phyloP scores from a whole-genome alignment of 352 stramenopile genomes.

The Globisporangium ultimum region DNA sequence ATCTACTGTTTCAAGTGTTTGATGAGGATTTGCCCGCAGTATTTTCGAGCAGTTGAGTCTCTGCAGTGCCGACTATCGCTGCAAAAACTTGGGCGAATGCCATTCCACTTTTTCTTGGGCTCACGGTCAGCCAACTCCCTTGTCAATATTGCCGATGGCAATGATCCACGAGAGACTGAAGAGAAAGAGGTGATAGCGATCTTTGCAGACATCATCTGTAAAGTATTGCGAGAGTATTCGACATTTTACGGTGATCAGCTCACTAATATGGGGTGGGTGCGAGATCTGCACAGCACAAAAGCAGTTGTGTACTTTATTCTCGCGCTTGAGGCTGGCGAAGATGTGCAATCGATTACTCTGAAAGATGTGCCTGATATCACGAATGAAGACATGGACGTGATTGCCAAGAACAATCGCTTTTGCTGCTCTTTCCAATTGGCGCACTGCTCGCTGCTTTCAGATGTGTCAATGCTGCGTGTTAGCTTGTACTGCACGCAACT shows the following conservation, averaged over 20 bases:
- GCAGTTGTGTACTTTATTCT: conserved; percentile 68
- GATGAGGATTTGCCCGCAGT: conserved; percentile 41
- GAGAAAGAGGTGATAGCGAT: conserved; percentile 34
- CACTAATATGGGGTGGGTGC: conserved; percentile 65
- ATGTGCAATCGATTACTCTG: conserved; percentile 49
- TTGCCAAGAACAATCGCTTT: conserved; percentile 55
- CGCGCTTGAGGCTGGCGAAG: conserved; percentile 45
- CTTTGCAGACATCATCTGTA: conserved; percentile 71
- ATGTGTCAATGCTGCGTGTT: conserved; percentile 38
- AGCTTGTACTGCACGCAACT: conserved; percentile 55
- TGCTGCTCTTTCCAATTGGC: conserved; percentile 37
- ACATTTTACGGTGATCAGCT: conserved; percentile 68
- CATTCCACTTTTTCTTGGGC: conserved; percentile 72
- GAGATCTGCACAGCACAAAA: conserved; percentile 37
- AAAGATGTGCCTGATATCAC: conserved; percentile 45
- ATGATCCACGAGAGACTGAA: conserved; percentile 31
- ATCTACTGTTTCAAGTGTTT: conserved; percentile 60
- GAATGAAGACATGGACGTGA: conserved; percentile 55
- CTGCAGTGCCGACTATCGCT: conserved; percentile 41
- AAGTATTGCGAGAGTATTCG: conserved; percentile 55
- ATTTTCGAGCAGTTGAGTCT: conserved; percentile 59
- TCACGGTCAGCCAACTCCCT: conserved; percentile 53
- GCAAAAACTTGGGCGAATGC: conserved; percentile 47
- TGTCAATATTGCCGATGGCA: conserved; percentile 41
- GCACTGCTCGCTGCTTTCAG: conserved; percentile 33